Percentiles rank a stretch among this genome's conserved stretches.
Evolutionary conservation across 139 green algal genomes (phyloP).

Genomic region (Closterium sp.): DNA sequence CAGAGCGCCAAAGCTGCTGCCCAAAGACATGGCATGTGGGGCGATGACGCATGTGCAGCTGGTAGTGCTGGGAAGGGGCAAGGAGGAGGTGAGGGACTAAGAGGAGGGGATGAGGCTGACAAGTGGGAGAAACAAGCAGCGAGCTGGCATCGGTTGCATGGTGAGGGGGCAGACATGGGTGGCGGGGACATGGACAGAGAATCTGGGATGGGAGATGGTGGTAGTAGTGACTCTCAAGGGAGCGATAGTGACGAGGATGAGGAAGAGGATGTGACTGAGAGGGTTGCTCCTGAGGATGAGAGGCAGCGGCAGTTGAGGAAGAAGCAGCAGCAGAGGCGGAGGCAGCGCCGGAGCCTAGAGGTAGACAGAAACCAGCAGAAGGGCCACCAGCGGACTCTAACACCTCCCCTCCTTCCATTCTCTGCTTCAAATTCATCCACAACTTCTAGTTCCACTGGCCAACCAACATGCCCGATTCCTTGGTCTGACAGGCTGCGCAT

Average conservation of each 20-base stretch:
- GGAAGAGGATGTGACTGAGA: not conserved
- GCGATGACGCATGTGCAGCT: not conserved
- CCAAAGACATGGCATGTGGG: not conserved
- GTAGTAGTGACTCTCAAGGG: not conserved
- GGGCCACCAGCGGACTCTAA: not conserved
- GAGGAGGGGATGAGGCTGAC: not conserved
- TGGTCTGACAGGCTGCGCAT: constrained; percentile 4
- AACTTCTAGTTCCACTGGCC: not conserved
- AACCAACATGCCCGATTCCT: not conserved
- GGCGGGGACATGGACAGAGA: not conserved
- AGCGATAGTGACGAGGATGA: not conserved
- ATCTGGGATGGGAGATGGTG: not conserved
- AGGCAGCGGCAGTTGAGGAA: not conserved
- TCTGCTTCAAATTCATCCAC: not conserved
- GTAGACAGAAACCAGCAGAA: not conserved
- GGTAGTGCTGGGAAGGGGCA: not conserved
- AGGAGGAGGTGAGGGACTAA: not conserved
- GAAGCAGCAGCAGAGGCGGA: not conserved
- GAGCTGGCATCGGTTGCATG: not conserved
- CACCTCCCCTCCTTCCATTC: not conserved
- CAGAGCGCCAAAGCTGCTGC: not conserved
- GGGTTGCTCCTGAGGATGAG: not conserved
- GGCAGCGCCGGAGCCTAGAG: not conserved
- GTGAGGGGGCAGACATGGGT: not conserved
- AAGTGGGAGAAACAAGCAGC: not conserved